Evolutionary conservation across 2,329 filamentous ascomycete genomes (phyloP), one percentile per base, ranked within the genome.

Genomic region (Monilinia laxa): DNA sequence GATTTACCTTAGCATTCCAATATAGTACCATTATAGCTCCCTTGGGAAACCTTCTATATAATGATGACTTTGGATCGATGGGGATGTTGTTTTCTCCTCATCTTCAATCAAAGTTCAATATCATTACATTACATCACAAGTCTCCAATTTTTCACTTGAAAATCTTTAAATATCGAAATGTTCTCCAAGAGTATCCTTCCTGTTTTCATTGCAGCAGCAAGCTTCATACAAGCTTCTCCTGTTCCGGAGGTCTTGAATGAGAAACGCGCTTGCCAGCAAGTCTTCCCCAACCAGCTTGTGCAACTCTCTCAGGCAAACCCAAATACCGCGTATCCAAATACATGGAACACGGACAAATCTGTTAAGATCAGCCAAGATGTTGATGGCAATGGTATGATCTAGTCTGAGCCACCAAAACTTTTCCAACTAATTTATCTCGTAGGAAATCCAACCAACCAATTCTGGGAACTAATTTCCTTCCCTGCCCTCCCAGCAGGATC

Each of bases 231-330:
- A 47, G 49, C 64, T 23, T 66, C 64, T 56, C 64, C 64, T 2
- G 55, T 62, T 1, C 42, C 54, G 9, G 64, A 53, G 20, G n/a
- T 1, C 23, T 40, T 53, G 40, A 66, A 20, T 18, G 56, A 66
- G 10, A 49, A 63, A 63, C 64, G 64, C 14, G 14, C 31, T 31
- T 66, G 64, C 31, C 35, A 23, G 11, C 20, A 25, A 18, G 16
- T 49, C 6, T 53, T 66, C 31, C 64, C 64, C 10, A 66, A 63
- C 38, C 58, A 54, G 45, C 40, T 66, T 5, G 31, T 66, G 2
- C 64, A 62, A 40, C 64, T 66, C 40, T 66, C 64, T 5, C 40
- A 66, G 12, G 57, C 49, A 18, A 63, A 56, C 28, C 58, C 64
- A 4, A 42, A 66, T 49, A 42, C 40, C 2, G 42, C 40, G 1